These are phyloP conservation scores for Microcera coccophila DNA, from an alignment of 2,329 filamentous ascomycete genomes.

Conservation along the genomic window DNA sequence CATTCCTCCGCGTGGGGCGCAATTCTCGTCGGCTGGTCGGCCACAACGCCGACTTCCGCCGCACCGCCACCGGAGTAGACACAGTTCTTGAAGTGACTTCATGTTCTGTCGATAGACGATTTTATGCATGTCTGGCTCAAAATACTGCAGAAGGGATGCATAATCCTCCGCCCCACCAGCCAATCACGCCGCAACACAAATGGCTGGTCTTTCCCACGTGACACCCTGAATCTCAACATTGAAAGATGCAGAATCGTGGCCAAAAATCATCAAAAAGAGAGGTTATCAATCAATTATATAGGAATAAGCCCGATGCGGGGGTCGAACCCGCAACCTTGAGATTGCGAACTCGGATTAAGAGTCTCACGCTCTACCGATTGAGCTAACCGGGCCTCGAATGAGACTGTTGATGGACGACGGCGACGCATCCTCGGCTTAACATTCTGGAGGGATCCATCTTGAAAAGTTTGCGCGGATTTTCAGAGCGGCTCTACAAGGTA, in stretches of 20 bases:
- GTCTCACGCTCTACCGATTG: slow-evolving; percentile 61
- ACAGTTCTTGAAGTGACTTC: too few species aligned
- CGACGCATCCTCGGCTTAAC: slow-evolving; percentile 5
- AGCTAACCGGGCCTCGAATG: slow-evolving; percentile 26
- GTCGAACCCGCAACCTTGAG: slow-evolving; percentile 56
- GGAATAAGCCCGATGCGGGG: slow-evolving; percentile 36
- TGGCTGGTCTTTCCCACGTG: not conserved
- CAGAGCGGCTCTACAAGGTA: slow-evolving; percentile 5
- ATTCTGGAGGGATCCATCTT: not conserved
- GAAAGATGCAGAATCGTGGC: too few species aligned
- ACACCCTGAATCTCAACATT: too few species aligned
- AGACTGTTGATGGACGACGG: not conserved
- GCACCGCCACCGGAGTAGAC: slow-evolving; percentile 28
- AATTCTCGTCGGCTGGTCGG: slow-evolving; percentile 25
- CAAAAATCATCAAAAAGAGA: not conserved
- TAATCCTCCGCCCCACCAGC: too few species aligned
- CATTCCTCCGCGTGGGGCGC: slow-evolving; percentile 26
- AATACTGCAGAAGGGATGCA: too few species aligned
- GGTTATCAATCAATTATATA: not conserved
- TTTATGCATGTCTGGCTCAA: too few species aligned
- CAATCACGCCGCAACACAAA: not conserved
- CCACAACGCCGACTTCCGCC: slow-evolving; percentile 28
- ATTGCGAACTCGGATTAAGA: slow-evolving; percentile 47
- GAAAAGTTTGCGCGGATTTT: not conserved
- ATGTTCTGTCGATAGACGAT: too few species aligned